A percentile compares a stretch with the other conserved stretches of the same genome.
Evolutionary conservation across 2,329 filamentous ascomycete species (phyloP).

Genomic region (Colletotrichum magnum): DNA sequence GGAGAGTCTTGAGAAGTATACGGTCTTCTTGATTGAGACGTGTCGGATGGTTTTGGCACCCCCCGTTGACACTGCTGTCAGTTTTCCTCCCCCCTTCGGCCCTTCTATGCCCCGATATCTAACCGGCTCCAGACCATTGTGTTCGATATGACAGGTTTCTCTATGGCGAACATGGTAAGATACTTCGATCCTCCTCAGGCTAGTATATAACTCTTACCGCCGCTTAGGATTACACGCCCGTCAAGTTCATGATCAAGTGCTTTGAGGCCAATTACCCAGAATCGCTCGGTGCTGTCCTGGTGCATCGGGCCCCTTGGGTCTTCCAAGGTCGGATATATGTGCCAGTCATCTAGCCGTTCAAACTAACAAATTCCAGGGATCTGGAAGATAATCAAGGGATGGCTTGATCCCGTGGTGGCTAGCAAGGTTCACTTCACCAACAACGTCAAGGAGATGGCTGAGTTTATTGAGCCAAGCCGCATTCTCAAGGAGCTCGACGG

Average conservation of each 20-base stretch:
- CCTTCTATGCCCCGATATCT: neutral
- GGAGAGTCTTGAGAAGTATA: conserved; percentile 87
- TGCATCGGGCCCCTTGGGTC: conserved; percentile 97
- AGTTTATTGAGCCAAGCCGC: conserved; percentile 78
- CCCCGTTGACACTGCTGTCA: conserved; percentile 91
- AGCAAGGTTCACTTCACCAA: conserved; percentile 95
- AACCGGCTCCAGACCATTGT: conserved; percentile 77
- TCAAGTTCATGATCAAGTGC: conserved; percentile 99
- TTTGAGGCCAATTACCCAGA: conserved; percentile 99
- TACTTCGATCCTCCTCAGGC: conserved; percentile 9
- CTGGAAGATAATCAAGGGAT: conserved; percentile 95
- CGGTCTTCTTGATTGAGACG: conserved; percentile 94
- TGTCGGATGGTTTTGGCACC: conserved; percentile 85
- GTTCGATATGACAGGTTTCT: conserved; percentile 97
- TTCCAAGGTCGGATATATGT: conserved; percentile 80
- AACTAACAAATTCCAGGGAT: conserved; percentile 72
- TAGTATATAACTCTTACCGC: conserved; percentile 41
- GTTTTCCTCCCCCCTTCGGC: conserved; percentile 52
- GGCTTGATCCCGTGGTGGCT: conserved; percentile 97
- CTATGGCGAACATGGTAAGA: conserved; percentile 90
- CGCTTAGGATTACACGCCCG: conserved; percentile 85
- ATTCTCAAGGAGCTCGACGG: conserved; percentile 90
- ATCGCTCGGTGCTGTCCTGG: conserved; percentile 87
- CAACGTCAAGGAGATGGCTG: conserved; percentile 81
- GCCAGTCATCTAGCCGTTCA: neutral